phyloP scores from a whole-genome alignment of 2,329 filamentous ascomycete species.

The Ambrosiella xylebori region DNA sequence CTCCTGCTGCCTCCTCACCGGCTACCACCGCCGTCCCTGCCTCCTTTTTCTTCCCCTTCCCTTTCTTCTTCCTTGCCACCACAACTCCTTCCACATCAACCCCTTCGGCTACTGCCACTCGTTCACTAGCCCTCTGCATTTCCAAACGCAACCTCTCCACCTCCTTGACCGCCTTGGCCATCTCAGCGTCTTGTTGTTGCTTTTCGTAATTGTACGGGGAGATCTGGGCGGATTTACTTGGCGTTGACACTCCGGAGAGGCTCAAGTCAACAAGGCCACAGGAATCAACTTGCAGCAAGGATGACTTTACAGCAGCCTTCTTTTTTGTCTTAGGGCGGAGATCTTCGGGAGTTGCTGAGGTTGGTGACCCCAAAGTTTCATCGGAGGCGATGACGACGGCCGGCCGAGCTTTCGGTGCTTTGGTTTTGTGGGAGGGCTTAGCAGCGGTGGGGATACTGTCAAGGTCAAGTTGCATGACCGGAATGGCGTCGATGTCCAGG shows the following conservation, averaged over 20 bases:
- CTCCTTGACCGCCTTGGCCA: constrained; percentile 74
- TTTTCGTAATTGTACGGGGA: constrained; percentile 38
- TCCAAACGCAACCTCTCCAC: constrained; percentile 73
- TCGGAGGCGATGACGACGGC: constrained; percentile 54
- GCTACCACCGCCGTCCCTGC: neutral
- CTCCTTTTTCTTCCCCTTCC: constrained; percentile 23
- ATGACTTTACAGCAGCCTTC: constrained; percentile 30
- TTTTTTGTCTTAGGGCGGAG: constrained; percentile 21
- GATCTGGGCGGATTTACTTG: constrained; percentile 17
- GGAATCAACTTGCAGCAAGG: constrained; percentile 69
- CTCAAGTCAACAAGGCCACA: constrained; percentile 59
- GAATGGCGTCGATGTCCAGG: constrained; percentile 84
- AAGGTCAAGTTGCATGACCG: constrained; percentile 82
- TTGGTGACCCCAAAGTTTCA: constrained; percentile 47
- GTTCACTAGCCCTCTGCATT: constrained; percentile 70
- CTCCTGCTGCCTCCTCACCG: no score
- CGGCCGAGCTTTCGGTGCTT: constrained; percentile 31
- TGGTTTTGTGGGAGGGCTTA: constrained; percentile 17
- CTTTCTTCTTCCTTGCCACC: constrained; percentile 51
- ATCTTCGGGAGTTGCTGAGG: constrained; percentile 28
- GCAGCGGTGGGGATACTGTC: constrained; percentile 28
- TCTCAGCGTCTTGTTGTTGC: constrained; percentile 62
- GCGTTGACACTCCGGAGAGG: constrained; percentile 26
- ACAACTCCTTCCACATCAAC: constrained; percentile 47
- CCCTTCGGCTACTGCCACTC: constrained; percentile 54